Evolutionary conservation across 2,329 filamentous ascomycete species (phyloP), one percentile per base, ranked within the genome.

Genomic region (Trichoderma koningiopsis): DNA sequence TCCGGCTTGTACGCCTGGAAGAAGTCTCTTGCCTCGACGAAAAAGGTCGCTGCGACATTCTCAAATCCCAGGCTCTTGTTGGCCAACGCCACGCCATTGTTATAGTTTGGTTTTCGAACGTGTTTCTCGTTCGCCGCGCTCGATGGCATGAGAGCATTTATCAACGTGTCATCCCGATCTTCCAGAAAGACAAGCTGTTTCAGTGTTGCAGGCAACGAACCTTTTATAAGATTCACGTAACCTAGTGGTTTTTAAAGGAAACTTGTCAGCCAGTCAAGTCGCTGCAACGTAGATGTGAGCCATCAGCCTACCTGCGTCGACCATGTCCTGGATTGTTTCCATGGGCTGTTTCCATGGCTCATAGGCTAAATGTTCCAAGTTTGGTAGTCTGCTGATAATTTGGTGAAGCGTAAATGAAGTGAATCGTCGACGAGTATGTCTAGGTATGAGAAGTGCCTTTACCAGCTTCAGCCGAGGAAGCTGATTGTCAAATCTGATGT

Each of bases 271-370:
- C 13, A 43, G 35, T 37, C 3, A 49, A 10, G 2, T 14, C 63
- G 49, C n/a, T 22, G 4, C 11, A 3, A 52, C 10, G 27, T 27
- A 52, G 8, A 5, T 29, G 29, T 29, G 22, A 14, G 24, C 14
- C 19, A 2, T 29, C 29, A 11, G 59, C 64, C 10, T 53, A 68
- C 64, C 64, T 53, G 64, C 64, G 43, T 68, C 64, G 13, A 60
- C 64, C 3, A 59, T 49, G 16, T 68, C 64, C 22, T 68, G 64
- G 8, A 47, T 19, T 5, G 64, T 57, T n/a, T 68, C 56, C n/a
- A 60, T 16, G 13, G 19, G 47, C 24, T 68, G 57, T n/a, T 49
- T 59, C 65, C 65, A 68, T 61, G 65, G 65, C 53, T 68, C 65
- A 10, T n/a, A 61, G 5, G 33, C 35, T 7, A 68, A n/a, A 19